phyloP scores from a whole-genome alignment of 2,329 filamentous ascomycete species.

The Epichloe elymi region DNA sequence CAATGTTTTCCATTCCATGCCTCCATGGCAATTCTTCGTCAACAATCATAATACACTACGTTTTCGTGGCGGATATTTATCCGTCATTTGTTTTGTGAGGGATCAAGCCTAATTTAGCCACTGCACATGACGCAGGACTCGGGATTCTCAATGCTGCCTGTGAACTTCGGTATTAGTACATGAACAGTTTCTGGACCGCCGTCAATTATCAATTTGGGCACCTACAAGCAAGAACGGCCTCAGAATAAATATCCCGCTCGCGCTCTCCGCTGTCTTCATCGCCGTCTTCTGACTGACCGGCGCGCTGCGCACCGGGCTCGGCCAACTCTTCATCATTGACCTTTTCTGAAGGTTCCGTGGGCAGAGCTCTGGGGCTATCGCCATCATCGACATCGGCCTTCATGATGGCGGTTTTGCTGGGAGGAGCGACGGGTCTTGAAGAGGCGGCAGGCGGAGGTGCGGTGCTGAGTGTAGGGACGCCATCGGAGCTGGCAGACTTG shows the following conservation, averaged over 20 bases:
- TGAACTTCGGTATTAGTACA: slow-evolving; percentile 6
- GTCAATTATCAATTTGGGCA: slow-evolving; percentile 10
- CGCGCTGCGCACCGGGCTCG: slow-evolving; percentile 37
- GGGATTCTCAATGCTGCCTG: slow-evolving; percentile 90
- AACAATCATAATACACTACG: slow-evolving; percentile 16
- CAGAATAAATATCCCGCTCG: slow-evolving; percentile 89
- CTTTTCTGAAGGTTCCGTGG: slow-evolving; percentile 54
- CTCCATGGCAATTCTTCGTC: slow-evolving; percentile 18
- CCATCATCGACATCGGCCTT: slow-evolving; percentile 67
- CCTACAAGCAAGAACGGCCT: slow-evolving; percentile 79
- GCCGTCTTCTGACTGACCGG: slow-evolving; percentile 56
- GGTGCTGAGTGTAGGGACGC: slow-evolving; percentile 53
- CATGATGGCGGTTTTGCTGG: slow-evolving; percentile 53
- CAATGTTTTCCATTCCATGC: slow-evolving; percentile 11
- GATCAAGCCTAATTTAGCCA: slow-evolving; percentile 43
- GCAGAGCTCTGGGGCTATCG: slow-evolving; percentile 65
- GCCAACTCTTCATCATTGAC: slow-evolving; percentile 52
- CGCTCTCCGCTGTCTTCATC: slow-evolving; percentile 58
- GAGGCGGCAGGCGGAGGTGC: slow-evolving; percentile 45
- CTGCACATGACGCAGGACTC: slow-evolving; percentile 96
- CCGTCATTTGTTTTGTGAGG: slow-evolving; percentile 2
- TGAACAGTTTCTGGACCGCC: neutral
- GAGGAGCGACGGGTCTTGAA: slow-evolving; percentile 36
- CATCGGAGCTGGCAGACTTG: slow-evolving; percentile 33
- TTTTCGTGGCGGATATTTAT: neutral